Percentiles rank a stretch among this genome's conserved stretches.
These are phyloP conservation scores for Fraxinus cuspidata DNA, from an alignment of 257 asterid species.

Conservation along the genomic window DNA sequence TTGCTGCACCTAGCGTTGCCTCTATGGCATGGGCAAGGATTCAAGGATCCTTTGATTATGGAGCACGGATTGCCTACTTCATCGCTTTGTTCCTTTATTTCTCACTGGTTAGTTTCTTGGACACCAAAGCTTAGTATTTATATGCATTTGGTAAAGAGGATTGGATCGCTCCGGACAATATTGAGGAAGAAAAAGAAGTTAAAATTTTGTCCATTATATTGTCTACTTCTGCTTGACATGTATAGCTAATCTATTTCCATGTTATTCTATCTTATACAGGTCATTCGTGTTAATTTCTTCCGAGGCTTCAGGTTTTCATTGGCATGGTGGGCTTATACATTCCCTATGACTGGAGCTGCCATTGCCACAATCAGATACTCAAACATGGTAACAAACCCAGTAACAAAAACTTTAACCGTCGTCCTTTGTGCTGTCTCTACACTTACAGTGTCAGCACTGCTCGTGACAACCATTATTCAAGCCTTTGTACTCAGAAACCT, in stretches of 20 bases:
- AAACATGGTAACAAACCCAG: conserved; percentile 34
- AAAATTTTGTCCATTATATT: not conserved
- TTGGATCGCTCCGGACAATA: not conserved
- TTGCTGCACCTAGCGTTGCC: no score
- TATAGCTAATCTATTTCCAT: conserved; percentile 23
- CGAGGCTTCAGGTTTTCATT: conserved; percentile 79
- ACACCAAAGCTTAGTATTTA: not conserved
- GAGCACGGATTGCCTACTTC: conserved; percentile 75
- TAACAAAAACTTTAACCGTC: conserved; percentile 44
- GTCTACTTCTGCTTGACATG: not conserved
- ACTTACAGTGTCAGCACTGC: conserved; percentile 52
- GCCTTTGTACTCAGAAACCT: conserved; percentile 66
- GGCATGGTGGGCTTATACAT: conserved; percentile 97
- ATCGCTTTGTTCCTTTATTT: conserved; percentile 84
- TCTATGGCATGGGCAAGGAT: no score
- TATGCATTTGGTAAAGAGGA: not conserved
- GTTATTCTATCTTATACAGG: conserved; percentile 48
- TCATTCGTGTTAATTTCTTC: conserved; percentile 78
- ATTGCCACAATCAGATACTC: conserved; percentile 73
- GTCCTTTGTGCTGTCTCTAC: conserved; percentile 55
- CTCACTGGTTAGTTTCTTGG: conserved; percentile 55
- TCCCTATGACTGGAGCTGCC: conserved; percentile 88
- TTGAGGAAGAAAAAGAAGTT: not conserved
- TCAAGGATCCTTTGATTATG: no score
- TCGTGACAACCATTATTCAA: conserved; percentile 64